Conservation (phyloP, 2,329 filamentous ascomycete species). For the Colletotrichum simmondsii region DNA sequence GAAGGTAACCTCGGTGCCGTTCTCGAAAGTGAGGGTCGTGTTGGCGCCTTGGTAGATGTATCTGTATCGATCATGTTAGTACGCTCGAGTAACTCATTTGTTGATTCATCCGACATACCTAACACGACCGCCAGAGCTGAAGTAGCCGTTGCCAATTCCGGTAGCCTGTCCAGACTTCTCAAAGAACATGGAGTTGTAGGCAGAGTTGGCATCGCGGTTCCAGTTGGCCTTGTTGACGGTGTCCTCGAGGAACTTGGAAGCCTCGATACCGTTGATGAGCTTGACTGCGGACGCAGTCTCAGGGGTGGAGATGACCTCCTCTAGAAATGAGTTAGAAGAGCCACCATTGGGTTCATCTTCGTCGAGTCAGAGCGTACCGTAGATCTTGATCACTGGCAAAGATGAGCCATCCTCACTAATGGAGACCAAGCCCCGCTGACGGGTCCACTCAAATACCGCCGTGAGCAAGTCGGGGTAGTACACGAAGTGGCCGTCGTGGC, state of each 20-base stretch:
- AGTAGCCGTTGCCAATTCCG: slow-evolving; percentile 40
- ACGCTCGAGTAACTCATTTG: accelerated
- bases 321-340: not conserved
- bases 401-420: slow-evolving; percentile 48
- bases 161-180: slow-evolving; percentile 36
- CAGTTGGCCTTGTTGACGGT: slow-evolving; percentile 34
- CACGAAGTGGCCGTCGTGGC: slow-evolving; percentile 54
- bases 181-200: slow-evolving; percentile 53
- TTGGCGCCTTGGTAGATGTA: slow-evolving; percentile 43
- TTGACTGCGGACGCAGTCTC: slow-evolving; percentile 39
- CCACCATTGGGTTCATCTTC: not conserved
- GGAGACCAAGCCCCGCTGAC: slow-evolving; percentile 52
- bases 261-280: slow-evolving; percentile 41
- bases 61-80: not conserved
- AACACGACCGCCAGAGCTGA: slow-evolving; percentile 43
- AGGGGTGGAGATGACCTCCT: slow-evolving; percentile 45
- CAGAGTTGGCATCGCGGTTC: slow-evolving; percentile 41
- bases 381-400: slow-evolving; percentile 60
- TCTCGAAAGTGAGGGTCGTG: slow-evolving; percentile 49
- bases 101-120: not conserved
- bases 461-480: slow-evolving; percentile 53
- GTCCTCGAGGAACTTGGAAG: slow-evolving; percentile 38
- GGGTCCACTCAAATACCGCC: slow-evolving; percentile 49
- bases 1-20: slow-evolving; percentile 45
- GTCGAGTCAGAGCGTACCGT: slow-evolving; percentile 1